Evolutionary conservation across 768 basidiomycete genomes (phyloP), one percentile per base, ranked within the genome.

Genomic region (Leccinum rimulosum): DNA sequence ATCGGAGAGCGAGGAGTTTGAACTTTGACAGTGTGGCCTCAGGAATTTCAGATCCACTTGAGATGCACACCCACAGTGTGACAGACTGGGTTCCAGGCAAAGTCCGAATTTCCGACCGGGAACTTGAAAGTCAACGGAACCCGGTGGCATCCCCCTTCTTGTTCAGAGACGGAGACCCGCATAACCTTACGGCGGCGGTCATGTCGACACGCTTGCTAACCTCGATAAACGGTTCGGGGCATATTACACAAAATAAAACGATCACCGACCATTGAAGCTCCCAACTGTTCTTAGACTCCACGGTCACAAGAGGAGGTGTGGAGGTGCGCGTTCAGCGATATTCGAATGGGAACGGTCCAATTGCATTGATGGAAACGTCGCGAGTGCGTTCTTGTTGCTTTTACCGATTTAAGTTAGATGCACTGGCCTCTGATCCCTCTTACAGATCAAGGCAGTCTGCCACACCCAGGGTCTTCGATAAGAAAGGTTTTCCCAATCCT

Each of bases 361-460:
- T 53, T 25, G 43, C 35, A 14, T 33, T 55, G 58, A 58, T 56
- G 36, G 56, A 60, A 60, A 60, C 36, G 28, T 64, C 56, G 54
- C 52, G 57, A 54, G 64, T 61, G 56, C 54, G 50, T 8, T 52
- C 9, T 50, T 25, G 43, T 43, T 27, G 1, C 6, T 15, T 54
- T 69, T 59, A 25, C 68, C 67, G 50, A 45, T 64, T 68, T 58
- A 51, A 68, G 66, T 11, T 59, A 55, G 58, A 58, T 56, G 47
- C 35, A 5, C 27, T 35, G 53, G 54, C 15, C 25, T 43, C 22
- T 54, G 45, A 56, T 48, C 28, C 38, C 59, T 63, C 58, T 57
- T 56, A 62, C 50, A 62, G 58, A 51, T 43, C 35, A 52, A 58
- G 15, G 27, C 25, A 55, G 48, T 38, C 45, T 48, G 60, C 45